phyloP scores from a whole-genome alignment of 148 eudicot species.

The Amaranthus cruentus region DNA sequence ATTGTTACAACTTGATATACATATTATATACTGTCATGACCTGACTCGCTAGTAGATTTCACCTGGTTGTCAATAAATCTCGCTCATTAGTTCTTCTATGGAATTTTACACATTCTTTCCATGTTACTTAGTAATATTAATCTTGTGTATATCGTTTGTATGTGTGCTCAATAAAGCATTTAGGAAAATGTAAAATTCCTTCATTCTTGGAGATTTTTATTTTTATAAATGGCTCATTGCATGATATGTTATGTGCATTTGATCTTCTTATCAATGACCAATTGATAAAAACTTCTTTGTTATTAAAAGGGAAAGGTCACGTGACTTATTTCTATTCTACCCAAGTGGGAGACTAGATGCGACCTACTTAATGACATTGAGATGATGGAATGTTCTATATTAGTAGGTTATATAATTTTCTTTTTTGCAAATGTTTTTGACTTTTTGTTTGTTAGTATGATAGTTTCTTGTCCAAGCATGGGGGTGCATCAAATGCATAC shows the following conservation, averaged over 20 bases:
- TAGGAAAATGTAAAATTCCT: background rate
- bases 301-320: no score
- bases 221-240: background rate
- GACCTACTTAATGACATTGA: no score
- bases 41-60: background rate
- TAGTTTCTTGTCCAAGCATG: conserved; percentile 92
- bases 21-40: background rate
- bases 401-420: background rate
- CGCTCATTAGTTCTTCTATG: background rate
- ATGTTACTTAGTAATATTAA: no score
- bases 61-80: background rate
- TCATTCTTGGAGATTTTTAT: background rate
- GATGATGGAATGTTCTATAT: no score
- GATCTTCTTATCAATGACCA: no score
- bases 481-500: conserved; percentile 97
- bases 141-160: no score
- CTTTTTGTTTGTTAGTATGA: conserved; percentile 68
- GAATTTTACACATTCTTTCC: background rate
- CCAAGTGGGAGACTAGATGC: no score
- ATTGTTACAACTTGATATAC: background rate
- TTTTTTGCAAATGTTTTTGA: conserved; percentile 12
- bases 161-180: background rate
- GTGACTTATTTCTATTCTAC: no score
- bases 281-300: no score
- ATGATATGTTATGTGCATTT: no score